A percentile compares a stretch with the other conserved stretches of the same genome.
phyloP scores from a whole-genome alignment of 2,329 filamentous ascomycete species.

The Pleoardoris graminearum region DNA sequence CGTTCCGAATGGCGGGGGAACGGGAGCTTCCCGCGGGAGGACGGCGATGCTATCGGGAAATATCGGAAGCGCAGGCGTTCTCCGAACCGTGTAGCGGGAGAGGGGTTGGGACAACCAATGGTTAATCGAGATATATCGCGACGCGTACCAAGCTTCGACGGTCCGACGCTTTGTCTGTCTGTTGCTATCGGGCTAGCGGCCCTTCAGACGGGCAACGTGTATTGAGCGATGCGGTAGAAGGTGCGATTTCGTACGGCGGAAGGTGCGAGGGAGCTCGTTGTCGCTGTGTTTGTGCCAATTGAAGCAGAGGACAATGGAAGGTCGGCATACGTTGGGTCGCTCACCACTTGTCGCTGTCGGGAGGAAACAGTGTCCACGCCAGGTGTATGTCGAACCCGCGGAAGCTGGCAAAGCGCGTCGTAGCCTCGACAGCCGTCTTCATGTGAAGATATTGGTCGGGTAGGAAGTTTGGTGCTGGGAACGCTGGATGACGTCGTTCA shows the following conservation, averaged over 20 bases:
- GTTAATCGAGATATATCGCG: not conserved
- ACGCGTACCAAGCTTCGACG: not conserved
- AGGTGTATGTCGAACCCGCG: constrained; percentile 13
- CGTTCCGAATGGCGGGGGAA: constrained; percentile 24
- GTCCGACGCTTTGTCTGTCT: not conserved
- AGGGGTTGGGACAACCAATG: not conserved
- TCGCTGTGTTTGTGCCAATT: not conserved
- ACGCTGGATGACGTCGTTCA: constrained; percentile 19
- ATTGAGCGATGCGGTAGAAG: not conserved
- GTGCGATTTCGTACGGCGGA: not conserved
- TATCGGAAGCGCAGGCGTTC: constrained; percentile 15
- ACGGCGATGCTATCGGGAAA: constrained; percentile 15
- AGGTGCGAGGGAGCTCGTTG: constrained; percentile 4
- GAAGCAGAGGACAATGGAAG: not conserved
- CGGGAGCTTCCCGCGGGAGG: not conserved
- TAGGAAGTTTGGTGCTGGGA: constrained; percentile 1
- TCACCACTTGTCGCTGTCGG: constrained; percentile 13
- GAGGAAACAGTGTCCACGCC: constrained; percentile 15
- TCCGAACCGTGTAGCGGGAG: not conserved
- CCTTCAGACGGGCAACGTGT: not conserved
- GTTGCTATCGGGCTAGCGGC: not conserved
- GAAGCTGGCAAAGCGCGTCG: constrained; percentile 13
- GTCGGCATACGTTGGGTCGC: not conserved
- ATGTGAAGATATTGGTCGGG: constrained; percentile 21
- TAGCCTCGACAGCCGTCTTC: constrained; percentile 19